Conservation (phyloP, 352 stramenopile species). For the Blastocystis sp. region DNA sequence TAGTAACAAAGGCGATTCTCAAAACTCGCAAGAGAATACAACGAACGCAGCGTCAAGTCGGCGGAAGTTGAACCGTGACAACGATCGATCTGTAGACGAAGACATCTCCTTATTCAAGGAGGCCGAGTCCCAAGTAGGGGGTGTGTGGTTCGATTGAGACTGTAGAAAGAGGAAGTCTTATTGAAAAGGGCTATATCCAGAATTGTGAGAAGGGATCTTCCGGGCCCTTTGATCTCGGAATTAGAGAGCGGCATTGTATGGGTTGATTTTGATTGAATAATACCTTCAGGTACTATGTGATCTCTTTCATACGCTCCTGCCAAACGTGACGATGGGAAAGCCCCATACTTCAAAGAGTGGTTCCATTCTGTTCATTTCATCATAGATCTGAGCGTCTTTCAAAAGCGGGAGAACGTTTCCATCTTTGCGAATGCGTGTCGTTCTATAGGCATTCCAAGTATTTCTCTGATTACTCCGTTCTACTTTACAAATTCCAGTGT, state of each 20-base stretch:
- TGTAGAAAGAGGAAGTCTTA: conserved; percentile 28
- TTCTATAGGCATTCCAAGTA: conserved; percentile 45
- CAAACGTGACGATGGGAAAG: neutral
- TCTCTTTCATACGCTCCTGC: conserved; percentile 31
- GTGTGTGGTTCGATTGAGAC: neutral
- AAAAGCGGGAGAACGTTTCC: conserved; percentile 45
- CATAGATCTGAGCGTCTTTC: conserved; percentile 24
- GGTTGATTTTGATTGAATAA: neutral
- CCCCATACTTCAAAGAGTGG: neutral
- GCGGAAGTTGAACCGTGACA: conserved; percentile 15
- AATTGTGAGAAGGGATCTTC: neutral
- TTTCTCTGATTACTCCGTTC: conserved; percentile 2
- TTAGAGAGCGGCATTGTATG: conserved; percentile 27
- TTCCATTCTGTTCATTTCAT: neutral
- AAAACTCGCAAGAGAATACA: neutral
- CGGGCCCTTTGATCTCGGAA: neutral
- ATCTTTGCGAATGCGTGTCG: conserved; percentile 52
- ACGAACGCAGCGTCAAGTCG: neutral
- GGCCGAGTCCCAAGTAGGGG: neutral
- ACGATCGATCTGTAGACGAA: conserved; percentile 14
- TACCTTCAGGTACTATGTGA: conserved; percentile 16
- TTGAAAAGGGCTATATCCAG: neutral
- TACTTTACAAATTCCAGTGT: conserved; percentile 30
- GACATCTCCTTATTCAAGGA: conserved; percentile 28
- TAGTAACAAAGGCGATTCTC: neutral